Evolutionary conservation across 2,329 filamentous ascomycete genomes (phyloP).

Genomic region (Colletotrichum sp.): DNA sequence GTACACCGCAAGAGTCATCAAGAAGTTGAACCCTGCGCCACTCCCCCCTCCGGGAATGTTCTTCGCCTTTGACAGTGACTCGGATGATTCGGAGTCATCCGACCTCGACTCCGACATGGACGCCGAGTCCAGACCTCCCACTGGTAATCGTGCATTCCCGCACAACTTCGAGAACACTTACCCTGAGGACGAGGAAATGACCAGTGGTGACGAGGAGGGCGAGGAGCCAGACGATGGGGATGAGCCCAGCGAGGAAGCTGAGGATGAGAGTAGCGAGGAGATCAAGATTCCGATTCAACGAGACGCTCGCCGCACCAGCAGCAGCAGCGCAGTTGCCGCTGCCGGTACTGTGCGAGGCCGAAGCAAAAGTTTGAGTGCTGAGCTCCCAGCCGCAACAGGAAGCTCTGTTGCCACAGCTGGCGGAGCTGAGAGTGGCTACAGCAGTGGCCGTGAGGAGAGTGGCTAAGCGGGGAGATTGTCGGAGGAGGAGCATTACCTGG

Average conservation of each 20-base stretch:
- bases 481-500: background rate
- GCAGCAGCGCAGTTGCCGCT: slow-evolving; percentile 36
- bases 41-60: slow-evolving; percentile 60
- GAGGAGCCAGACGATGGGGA: slow-evolving; percentile 25
- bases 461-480: background rate
- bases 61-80: slow-evolving; percentile 51
- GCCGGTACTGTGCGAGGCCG: slow-evolving; percentile 32
- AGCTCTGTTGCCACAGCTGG: slow-evolving; percentile 48
- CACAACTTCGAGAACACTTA: slow-evolving; percentile 43
- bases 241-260: slow-evolving; percentile 10
- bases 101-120: slow-evolving; percentile 31
- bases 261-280: background rate
- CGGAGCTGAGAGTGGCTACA: slow-evolving; percentile 41
- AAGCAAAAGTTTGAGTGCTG: slow-evolving; percentile 36
- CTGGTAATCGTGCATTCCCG: slow-evolving; percentile 34
- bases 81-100: slow-evolving; percentile 32
- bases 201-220: slow-evolving; percentile 41
- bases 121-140: slow-evolving; percentile 31
- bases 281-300: slow-evolving; percentile 24
- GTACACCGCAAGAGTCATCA: slow-evolving; percentile 49
- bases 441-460: slow-evolving; percentile 38
- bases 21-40: slow-evolving; percentile 49
- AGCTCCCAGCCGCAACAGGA: slow-evolving; percentile 29
- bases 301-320: slow-evolving; percentile 22
- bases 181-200: slow-evolving; percentile 42